A percentile compares a stretch with the other conserved stretches of the same genome.
phyloP scores from a whole-genome alignment of 345 rosid species.

The Psidium friedrichsthalianum region DNA sequence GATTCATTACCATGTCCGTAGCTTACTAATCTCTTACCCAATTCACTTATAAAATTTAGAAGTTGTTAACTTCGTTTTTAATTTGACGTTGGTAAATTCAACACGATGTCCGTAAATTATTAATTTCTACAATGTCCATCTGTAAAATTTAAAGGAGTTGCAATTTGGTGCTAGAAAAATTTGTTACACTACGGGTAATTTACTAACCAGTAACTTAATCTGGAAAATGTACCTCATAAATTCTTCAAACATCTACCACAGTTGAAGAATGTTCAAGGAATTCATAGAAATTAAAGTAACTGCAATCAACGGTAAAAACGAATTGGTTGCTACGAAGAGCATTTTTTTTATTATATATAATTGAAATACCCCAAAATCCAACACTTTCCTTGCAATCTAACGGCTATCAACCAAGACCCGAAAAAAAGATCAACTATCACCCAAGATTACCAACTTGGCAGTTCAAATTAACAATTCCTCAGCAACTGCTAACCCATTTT shows the following conservation, averaged over 20 bases:
- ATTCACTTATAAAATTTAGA: not conserved
- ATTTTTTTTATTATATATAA: too few relatives aligned
- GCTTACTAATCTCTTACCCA: not conserved
- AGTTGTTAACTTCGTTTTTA: not conserved
- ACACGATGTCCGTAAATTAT: rapidly evolving
- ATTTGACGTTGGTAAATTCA: not conserved
- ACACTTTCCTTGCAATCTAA: not conserved
- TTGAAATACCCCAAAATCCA: not conserved
- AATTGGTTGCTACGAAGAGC: not conserved
- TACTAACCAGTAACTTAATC: not conserved
- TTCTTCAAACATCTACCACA: too few relatives aligned
- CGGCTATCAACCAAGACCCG: too few relatives aligned
- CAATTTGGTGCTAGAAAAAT: not conserved
- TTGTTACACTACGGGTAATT: not conserved
- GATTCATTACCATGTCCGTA: not conserved
- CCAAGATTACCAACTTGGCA: too few relatives aligned
- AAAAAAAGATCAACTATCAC: too few relatives aligned
- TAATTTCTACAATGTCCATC: not conserved
- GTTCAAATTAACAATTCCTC: too few relatives aligned
- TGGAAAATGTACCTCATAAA: too few relatives aligned
- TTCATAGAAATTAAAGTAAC: not conserved
- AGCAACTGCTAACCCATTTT: too few relatives aligned
- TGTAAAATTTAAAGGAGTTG: not conserved
- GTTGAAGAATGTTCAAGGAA: not conserved
- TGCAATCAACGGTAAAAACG: not conserved